These are phyloP conservation scores for Musa itinerans DNA, from an alignment of 176 grass and related monocot species.

Conservation along the genomic window DNA sequence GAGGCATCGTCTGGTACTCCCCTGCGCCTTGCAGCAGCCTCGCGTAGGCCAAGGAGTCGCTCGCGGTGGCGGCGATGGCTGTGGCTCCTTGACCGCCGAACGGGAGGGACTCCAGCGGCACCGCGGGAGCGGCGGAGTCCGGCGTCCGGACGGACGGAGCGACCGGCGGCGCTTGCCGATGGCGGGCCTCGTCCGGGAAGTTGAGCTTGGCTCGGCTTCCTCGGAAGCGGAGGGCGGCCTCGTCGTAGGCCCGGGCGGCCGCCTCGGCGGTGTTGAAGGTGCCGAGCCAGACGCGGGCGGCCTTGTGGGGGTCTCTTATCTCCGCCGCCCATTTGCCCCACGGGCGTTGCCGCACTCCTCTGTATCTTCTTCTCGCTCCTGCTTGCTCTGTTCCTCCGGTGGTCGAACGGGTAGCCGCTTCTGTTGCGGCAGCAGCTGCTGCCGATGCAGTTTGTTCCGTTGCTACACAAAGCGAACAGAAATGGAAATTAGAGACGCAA, in stretches of 20 bases:
- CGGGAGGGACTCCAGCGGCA: neutral
- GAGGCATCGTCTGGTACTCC: neutral
- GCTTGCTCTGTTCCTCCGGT: neutral
- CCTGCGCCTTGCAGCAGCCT: neutral
- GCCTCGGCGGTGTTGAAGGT: conserved; percentile 16
- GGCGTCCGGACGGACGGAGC: neutral
- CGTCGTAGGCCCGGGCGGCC: conserved; percentile 16
- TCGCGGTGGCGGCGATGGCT: neutral
- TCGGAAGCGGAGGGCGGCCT: conserved; percentile 14
- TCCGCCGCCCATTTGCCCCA: conserved; percentile 16
- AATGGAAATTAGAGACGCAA: neutral
- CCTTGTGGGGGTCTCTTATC: conserved; percentile 11
- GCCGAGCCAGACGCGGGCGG: conserved; percentile 18
- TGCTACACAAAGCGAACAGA: neutral
- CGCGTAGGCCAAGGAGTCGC: neutral
- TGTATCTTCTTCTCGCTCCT: neutral
- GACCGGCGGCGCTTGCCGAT: neutral
- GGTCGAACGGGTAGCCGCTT: neutral
- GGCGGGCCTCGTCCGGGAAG: conserved; percentile 2
- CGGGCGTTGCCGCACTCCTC: conserved; percentile 7
- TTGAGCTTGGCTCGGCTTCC: conserved; percentile 14
- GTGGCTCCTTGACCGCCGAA: neutral
- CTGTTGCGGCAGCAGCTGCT: neutral
- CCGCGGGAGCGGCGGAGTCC: neutral
- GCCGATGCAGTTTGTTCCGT: neutral